Evolutionary conservation across 208 protist genomes (phyloP).

Genomic region (Leishmania amazonensis): DNA sequence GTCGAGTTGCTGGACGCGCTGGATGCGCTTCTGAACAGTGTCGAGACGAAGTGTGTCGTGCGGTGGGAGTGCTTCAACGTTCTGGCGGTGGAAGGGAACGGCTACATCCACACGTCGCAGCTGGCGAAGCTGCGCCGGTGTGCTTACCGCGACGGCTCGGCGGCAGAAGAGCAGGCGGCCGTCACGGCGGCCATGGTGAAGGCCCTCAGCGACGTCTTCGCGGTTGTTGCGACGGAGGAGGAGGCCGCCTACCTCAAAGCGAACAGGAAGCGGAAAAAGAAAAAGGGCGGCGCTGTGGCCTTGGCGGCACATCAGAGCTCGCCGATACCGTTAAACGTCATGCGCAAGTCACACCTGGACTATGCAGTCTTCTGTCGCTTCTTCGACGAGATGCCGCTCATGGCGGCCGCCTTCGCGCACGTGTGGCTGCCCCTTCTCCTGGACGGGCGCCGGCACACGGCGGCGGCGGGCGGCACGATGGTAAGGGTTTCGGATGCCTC

Average conservation of each 20-base stretch:
- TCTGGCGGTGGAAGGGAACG: constrained; percentile 52
- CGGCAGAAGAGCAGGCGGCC: constrained; percentile 27
- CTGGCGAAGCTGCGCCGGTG: constrained; percentile 38
- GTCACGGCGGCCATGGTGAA: constrained; percentile 70
- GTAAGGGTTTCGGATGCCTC: neutral
- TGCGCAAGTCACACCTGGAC: constrained; percentile 73
- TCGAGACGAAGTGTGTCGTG: constrained; percentile 50
- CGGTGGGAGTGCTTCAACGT: constrained; percentile 70
- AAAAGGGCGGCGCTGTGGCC: constrained; percentile 29
- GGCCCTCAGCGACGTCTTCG: constrained; percentile 62
- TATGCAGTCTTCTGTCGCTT: constrained; percentile 54
- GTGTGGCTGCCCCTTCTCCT: constrained; percentile 70
- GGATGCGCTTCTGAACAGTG: constrained; percentile 64
- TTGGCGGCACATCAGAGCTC: constrained; percentile 63
- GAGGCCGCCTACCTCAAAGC: constrained; percentile 61
- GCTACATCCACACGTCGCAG: constrained; percentile 77
- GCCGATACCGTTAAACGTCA: constrained; percentile 66
- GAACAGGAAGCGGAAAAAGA: constrained; percentile 48
- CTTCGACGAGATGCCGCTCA: constrained; percentile 71
- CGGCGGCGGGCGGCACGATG: neutral
- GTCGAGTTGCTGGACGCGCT: constrained; percentile 67
- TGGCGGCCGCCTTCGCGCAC: constrained; percentile 68
- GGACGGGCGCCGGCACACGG: constrained; percentile 8
- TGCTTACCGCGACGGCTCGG: constrained; percentile 29
- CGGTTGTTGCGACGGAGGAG: constrained; percentile 57